Base-by-base conservation (phyloP, 495 filamentous ascomycete species). In the Chaetomidium leptoderma region DNA sequence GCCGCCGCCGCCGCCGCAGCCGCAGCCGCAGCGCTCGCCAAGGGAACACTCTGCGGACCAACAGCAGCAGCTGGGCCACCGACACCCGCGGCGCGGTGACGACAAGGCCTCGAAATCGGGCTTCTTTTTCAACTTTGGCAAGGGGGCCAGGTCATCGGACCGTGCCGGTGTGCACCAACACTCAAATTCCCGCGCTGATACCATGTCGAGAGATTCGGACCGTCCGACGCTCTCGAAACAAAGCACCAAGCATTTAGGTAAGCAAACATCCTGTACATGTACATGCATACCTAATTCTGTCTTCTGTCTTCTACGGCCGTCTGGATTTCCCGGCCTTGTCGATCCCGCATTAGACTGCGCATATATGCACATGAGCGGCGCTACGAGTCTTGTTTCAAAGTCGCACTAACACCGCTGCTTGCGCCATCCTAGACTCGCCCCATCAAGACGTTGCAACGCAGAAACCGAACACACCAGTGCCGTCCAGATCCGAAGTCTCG, bases 51-150 rank as follows among this genome's bases (percentile, higher is more conserved):
- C 53, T 29, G 57, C 33, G 23, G 57, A 63, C 55, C 65, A 59
- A 37, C 63, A 49, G 19, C 58, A 57, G 11, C 68, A 59, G 47
- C 66, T 44, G 30, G 58, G 67, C 30, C 65, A 66, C 63, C 53
- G 61, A 59, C 65, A 65, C 48, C 58, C 58, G 43, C 67, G 65
- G 40, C 60, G 65, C 53, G 64, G 63, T 63, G 70, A 71, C 19
- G 58, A 67, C 42, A 74, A 70, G 60, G 47, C 66, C 23, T 70
- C 72, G 26, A 73, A 73, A 57, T 67, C 65, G 35, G 60, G 72
- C 59, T 74, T 74, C 64, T 75, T 79, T 39, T 75, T 78, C 64
- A 66, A 69, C 60, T 78, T 77, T 58, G 70, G 72, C 13, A 78
- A 78, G 59, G 48, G 64, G 52, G 63, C 72, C 30, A 73, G 62